Base-by-base conservation (phyloP, 1,139 yeast species). In the Suhomyces chickasaworum region DNA sequence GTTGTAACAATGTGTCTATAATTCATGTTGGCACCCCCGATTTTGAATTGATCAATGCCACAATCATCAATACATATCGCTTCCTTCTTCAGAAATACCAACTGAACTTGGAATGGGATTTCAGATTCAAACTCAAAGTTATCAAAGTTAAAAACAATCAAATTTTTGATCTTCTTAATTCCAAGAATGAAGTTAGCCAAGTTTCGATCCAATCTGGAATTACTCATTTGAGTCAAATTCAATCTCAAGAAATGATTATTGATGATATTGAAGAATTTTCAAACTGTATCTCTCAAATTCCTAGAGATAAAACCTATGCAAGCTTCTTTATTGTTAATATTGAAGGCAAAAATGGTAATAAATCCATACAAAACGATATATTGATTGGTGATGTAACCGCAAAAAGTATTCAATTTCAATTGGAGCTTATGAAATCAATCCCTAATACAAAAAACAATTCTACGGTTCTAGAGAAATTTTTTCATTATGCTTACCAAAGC, bases 201-300 rank as follows among this genome's bases (percentile, higher is more conserved):
- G 43, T 48, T 7, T 8, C 15, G 5, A 8, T 33, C 3, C n/a
- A 17, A n/a, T 3, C 21, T 17, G 10, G 4, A n/a, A 25, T 22
- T 10, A 17, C 13, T 7, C 7, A 37, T 13, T 42, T 57, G 12
- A 35, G 42, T 8, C 53, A 47, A 29, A 42, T 62, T 7, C 47
- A 44, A 9, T 55, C 62, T 30, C 67, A 64, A 44, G 54, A 54
- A 46, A 61, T 63, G 64, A 47, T 51, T 7, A 52, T 65, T 16
- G 54, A 52, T 12, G 53, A 47, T 18, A 27, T 31, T 3, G 41
- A 39, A 6, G 52, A 48, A 20, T 48, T 50, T 29, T 22, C 38
- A 7, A 37, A 31, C 16, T 37, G 47, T 15, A 25, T 51, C 10
- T 17, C 29, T 9, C 46, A 50, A 17, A 34, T 44, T 4, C 27